These are phyloP conservation scores for Lipomyces spencermartinsiae DNA, from an alignment of 805 yeast species.

Conservation along the genomic window DNA sequence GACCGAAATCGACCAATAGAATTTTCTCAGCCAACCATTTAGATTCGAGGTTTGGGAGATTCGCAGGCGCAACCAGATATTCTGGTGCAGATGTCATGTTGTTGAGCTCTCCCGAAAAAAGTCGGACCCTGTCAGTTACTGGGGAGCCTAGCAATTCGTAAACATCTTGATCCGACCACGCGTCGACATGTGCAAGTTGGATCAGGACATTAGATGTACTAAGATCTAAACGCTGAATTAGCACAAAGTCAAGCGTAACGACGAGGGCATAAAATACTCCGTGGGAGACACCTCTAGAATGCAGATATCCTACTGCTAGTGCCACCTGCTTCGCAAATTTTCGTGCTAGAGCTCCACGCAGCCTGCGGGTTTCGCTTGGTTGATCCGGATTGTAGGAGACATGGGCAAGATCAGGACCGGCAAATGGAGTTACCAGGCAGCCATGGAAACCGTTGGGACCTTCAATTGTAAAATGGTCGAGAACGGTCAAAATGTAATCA, in stretches of 20 bases:
- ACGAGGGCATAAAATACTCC: not conserved
- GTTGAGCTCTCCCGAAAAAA: not conserved
- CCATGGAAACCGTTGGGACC: not conserved
- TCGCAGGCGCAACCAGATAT: conserved; percentile 3
- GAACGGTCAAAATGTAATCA: not conserved
- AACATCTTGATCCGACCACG: not conserved
- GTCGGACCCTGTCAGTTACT: not conserved
- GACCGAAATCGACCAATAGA: conserved; percentile 1
- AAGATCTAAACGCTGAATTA: not conserved
- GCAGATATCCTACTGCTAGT: not conserved
- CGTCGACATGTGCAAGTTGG: not conserved
- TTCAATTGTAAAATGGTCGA: conserved; percentile 5
- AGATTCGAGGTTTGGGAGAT: not conserved
- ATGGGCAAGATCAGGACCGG: not conserved
- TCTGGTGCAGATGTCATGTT: not conserved
- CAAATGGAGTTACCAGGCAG: not conserved
- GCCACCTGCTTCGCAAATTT: conserved; percentile 7
- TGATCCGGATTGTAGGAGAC: not conserved
- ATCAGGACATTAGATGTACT: not conserved
- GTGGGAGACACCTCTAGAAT: not conserved
- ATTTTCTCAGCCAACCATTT: not conserved
- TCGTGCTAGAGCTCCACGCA: not conserved
- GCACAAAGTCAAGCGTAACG: not conserved
- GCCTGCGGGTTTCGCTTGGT: not conserved
- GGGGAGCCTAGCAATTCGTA: not conserved